phyloP scores from a whole-genome alignment of 2,329 filamentous ascomycete genomes.

The Colletotrichum chlorophyti region DNA sequence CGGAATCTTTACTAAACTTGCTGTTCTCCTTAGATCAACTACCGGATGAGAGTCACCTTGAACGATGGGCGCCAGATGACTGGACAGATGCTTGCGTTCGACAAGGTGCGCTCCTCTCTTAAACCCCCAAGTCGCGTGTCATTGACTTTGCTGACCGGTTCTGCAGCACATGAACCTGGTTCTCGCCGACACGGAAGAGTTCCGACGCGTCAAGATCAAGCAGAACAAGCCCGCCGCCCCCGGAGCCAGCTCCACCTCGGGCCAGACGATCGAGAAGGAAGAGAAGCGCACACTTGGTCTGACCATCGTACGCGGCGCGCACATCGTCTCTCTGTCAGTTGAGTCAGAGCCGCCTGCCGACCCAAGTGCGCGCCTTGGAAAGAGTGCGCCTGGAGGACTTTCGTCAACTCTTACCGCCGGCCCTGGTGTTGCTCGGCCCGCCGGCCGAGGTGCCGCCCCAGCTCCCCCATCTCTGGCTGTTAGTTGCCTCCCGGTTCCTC shows the following conservation, averaged over 20 bases:
- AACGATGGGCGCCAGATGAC: constrained; percentile 96
- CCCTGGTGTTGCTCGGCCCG: constrained; percentile 88
- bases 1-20: background rate
- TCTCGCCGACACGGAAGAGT: constrained; percentile 97
- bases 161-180: constrained; percentile 97
- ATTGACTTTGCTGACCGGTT: constrained; percentile 8
- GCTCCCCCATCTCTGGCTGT: constrained; percentile 80
- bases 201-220: constrained; percentile 88
- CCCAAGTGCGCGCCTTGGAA: constrained; percentile 86
- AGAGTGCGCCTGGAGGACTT: constrained; percentile 71
- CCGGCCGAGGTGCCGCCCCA: constrained; percentile 75
- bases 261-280: constrained; percentile 82
- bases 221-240: constrained; percentile 74
- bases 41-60: constrained; percentile 96
- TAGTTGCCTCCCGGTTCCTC: constrained; percentile 35
- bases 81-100: constrained; percentile 97
- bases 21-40: constrained; percentile 92
- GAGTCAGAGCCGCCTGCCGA: constrained; percentile 96
- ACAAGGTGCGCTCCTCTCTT: constrained; percentile 71
- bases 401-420: constrained; percentile 79
- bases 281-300: constrained; percentile 97
- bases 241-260: constrained; percentile 64
- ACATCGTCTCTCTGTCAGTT: constrained; percentile 93
- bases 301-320: constrained; percentile 91
- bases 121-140: constrained; percentile 6